Evolutionary conservation across 371 early-diverging fungal species (phyloP).

Genomic region (Coemansia sp.): DNA sequence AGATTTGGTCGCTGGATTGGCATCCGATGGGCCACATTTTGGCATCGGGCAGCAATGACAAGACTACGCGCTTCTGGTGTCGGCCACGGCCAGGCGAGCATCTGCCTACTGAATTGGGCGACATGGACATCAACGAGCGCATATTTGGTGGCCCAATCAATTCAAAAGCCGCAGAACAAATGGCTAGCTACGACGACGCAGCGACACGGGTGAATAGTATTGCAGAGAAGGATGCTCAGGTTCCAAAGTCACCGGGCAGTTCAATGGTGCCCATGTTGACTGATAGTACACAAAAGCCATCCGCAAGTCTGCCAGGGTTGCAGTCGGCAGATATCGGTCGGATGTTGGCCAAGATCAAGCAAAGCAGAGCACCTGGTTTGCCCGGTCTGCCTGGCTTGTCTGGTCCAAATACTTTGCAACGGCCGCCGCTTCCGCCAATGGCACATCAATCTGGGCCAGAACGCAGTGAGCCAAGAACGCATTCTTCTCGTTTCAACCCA

Average conservation of each 20-base stretch:
- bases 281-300: not conserved
- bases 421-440: not conserved
- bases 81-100: slow-evolving; percentile 91
- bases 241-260: not conserved
- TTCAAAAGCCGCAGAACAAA: slow-evolving; percentile 10
- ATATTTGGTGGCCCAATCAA: slow-evolving; percentile 29
- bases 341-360: slow-evolving; percentile 45
- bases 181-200: slow-evolving; percentile 13
- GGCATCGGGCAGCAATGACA: slow-evolving; percentile 97
- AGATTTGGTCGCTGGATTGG: slow-evolving; percentile 98
- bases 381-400: slow-evolving; percentile 11
- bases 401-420: not conserved
- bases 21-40: slow-evolving; percentile 99
- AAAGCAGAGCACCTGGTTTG: slow-evolving; percentile 11
- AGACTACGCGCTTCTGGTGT: slow-evolving; percentile 98
- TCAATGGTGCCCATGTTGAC: not conserved
- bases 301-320: slow-evolving; percentile 29
- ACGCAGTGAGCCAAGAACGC: not conserved
- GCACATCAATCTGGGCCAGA: not conserved
- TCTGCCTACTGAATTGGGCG: slow-evolving; percentile 41
- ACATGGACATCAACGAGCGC: slow-evolving; percentile 25
- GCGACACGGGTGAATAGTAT: not conserved
- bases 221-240: not conserved
- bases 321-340: slow-evolving; percentile 32
- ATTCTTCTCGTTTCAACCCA: not conserved